phyloP scores from a whole-genome alignment of 805 yeast genomes.

The Saccharomycopsis lassenensis region DNA sequence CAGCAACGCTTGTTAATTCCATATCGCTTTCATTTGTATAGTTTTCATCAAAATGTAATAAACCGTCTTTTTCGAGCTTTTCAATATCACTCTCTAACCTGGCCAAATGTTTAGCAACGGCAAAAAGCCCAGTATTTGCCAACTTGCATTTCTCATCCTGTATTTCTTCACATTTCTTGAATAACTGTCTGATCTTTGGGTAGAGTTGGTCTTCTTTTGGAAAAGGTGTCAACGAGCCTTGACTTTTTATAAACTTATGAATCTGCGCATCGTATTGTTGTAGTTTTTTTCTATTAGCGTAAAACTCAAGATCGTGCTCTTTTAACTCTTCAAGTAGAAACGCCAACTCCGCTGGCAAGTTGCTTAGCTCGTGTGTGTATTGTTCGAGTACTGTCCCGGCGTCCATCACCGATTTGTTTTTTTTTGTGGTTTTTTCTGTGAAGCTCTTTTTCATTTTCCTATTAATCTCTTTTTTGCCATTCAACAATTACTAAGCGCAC shows the following conservation, averaged over 20 bases:
- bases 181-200: slow-evolving; percentile 58
- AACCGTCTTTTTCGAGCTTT: slow-evolving; percentile 70
- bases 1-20: slow-evolving; percentile 24
- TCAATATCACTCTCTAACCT: slow-evolving; percentile 67
- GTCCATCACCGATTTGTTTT: slow-evolving; percentile 35
- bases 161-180: slow-evolving; percentile 42
- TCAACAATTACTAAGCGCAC: no score
- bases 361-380: slow-evolving; percentile 62
- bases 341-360: slow-evolving; percentile 78
- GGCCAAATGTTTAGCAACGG: slow-evolving; percentile 63
- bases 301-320: slow-evolving; percentile 52
- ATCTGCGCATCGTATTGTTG: slow-evolving; percentile 67
- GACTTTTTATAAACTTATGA: slow-evolving; percentile 70
- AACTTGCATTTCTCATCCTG: slow-evolving; percentile 72
- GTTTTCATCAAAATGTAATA: slow-evolving; percentile 48
- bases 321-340: slow-evolving; percentile 72
- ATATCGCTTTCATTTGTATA: slow-evolving; percentile 20
- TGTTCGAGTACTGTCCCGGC: slow-evolving; percentile 78
- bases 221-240: slow-evolving; percentile 71
- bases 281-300: slow-evolving; percentile 55
- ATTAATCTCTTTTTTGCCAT: no score
- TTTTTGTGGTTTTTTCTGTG: neutral
- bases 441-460: no score
- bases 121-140: slow-evolving; percentile 74
- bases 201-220: slow-evolving; percentile 68